A percentile compares a stretch with the other conserved stretches of the same genome.
These are phyloP conservation scores for Mycocentrospora acerina DNA, from an alignment of 2,329 filamentous ascomycete genomes.

Conservation along the genomic window DNA sequence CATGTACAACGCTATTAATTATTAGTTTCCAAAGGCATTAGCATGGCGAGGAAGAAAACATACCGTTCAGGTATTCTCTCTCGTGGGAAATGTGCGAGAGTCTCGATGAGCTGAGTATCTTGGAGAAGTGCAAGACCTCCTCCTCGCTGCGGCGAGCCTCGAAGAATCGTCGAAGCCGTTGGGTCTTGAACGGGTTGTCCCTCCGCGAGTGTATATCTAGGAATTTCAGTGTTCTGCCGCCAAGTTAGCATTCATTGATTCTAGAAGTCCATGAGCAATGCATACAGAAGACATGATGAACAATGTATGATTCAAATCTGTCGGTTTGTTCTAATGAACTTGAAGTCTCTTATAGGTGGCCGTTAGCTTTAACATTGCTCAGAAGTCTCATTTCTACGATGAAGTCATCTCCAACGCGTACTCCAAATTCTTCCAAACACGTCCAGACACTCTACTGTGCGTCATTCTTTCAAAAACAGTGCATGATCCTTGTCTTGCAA, in stretches of 20 bases:
- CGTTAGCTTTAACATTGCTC: too few relatives aligned
- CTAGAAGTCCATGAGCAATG: too few relatives aligned
- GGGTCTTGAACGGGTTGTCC: slow-evolving; percentile 3
- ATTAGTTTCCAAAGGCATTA: slow-evolving; percentile 6
- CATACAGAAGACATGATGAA: slow-evolving; percentile 1
- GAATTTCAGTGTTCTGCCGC: slow-evolving; percentile 1
- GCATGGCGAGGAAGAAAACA: slow-evolving; percentile 9
- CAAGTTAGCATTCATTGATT: neutral
- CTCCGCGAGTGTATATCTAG: slow-evolving; percentile 4
- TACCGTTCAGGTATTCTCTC: slow-evolving; percentile 62
- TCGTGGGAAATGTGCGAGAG: slow-evolving; percentile 61
- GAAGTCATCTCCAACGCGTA: slow-evolving; percentile 4
- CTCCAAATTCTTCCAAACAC: neutral
- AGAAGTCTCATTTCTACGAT: too few relatives aligned
- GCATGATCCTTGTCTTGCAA: too few relatives aligned
- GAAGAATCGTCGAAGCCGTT: slow-evolving; percentile 3
- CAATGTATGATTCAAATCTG: neutral
- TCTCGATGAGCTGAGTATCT: slow-evolving; percentile 64
- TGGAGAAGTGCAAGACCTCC: slow-evolving; percentile 52
- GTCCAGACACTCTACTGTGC: too few relatives aligned
- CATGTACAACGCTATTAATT: slow-evolving; percentile 53
- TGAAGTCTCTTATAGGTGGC: too few relatives aligned
- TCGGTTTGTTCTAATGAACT: too few relatives aligned
- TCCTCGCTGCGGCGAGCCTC: slow-evolving; percentile 12
- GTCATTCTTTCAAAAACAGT: too few relatives aligned